These are phyloP conservation scores for Syzygium syzygioides DNA, from an alignment of 441 rosid genomes.

Conservation along the genomic window DNA sequence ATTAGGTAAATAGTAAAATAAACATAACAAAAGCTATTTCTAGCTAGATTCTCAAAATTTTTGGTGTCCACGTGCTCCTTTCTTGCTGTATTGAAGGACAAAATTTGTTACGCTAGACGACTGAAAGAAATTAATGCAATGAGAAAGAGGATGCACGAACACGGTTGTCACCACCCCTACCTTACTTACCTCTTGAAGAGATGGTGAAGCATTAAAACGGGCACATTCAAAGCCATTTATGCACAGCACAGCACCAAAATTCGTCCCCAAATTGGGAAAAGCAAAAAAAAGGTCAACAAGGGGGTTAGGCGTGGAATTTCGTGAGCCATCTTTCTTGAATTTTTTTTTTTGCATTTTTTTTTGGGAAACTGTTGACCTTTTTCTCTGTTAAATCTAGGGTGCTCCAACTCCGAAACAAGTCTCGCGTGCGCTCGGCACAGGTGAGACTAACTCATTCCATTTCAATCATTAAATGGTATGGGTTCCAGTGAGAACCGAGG, in stretches of 20 bases:
- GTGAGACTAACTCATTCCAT: background rate
- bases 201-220: background rate
- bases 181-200: background rate
- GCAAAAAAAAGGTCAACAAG: background rate
- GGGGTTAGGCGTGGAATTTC: background rate
- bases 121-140: background rate
- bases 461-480: background rate
- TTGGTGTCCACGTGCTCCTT: background rate
- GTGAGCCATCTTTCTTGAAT: background rate
- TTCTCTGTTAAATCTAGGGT: background rate
- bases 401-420: background rate
- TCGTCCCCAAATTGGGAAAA: background rate
- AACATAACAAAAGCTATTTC: background rate
- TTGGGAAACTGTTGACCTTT: background rate
- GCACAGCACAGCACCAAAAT: background rate
- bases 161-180: background rate
- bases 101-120: background rate
- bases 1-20: background rate
- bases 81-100: background rate
- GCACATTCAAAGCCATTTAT: background rate
- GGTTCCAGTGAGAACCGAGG: background rate
- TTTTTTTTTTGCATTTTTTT: background rate
- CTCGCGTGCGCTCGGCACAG: too few relatives aligned
- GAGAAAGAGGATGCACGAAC: background rate
- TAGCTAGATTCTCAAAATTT: background rate